These are phyloP conservation scores for Cyberlindnera galapagoensis DNA, from an alignment of 805 yeast species.

Conservation along the genomic window DNA sequence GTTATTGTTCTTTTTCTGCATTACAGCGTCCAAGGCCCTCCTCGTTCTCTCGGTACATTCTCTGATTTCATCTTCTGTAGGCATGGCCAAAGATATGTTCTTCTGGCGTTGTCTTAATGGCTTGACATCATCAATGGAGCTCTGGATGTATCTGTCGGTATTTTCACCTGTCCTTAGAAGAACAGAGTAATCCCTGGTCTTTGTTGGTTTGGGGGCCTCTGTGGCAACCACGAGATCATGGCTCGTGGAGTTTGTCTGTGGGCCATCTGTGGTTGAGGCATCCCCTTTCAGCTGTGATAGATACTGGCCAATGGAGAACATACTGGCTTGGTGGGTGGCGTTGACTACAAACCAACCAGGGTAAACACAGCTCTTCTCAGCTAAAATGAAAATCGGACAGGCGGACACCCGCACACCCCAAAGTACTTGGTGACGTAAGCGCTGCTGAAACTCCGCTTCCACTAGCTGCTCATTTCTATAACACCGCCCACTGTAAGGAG, in stretches of 20 bases:
- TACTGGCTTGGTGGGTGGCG: no score
- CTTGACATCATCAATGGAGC: constrained; percentile 49
- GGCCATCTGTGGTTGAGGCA: no score
- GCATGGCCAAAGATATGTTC: constrained; percentile 35
- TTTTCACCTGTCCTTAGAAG: constrained; percentile 18
- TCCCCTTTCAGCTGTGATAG: constrained; percentile 10
- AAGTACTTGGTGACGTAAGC: no score
- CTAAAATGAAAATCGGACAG: no score
- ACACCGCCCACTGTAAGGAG: no score
- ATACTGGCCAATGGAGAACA: constrained; percentile 20
- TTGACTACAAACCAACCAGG: no score
- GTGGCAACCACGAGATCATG: constrained; percentile 11
- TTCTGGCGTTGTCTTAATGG: constrained; percentile 48
- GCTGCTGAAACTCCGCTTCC: no score
- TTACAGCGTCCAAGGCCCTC: constrained; percentile 44
- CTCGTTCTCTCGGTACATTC: constrained; percentile 50
- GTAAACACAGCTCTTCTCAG: no score
- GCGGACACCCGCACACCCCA: no score
- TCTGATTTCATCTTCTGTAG: constrained; percentile 39
- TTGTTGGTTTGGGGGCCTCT: constrained; percentile 1
- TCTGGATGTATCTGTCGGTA: constrained; percentile 26
- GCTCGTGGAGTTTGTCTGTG: constrained; percentile 2
- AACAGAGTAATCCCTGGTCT: constrained; percentile 16
- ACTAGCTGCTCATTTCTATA: no score
- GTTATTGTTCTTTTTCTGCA: constrained; percentile 31